Evolutionary conservation across 2,329 filamentous ascomycete genomes (phyloP).

Genomic region (Thyridium curvatum): DNA sequence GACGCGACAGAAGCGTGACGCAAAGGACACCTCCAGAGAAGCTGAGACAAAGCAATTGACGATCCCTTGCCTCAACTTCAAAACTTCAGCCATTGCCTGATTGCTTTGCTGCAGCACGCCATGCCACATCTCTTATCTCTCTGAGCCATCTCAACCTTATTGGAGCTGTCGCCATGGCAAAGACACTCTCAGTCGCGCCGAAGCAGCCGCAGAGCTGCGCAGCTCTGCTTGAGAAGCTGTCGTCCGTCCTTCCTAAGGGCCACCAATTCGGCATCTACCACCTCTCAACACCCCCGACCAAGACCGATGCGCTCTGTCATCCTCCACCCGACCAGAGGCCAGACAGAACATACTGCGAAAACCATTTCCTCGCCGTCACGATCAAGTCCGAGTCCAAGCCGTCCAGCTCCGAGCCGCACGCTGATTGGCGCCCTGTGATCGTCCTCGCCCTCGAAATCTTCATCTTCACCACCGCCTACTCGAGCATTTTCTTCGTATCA

Average conservation of each 20-base stretch:
- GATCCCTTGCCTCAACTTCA: too few species aligned
- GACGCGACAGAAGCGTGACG: too few species aligned
- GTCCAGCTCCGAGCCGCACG: conserved; percentile 9
- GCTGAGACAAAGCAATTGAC: too few species aligned
- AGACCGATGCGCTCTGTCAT: conserved; percentile 70
- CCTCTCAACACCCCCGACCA: conserved; percentile 75
- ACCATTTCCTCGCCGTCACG: conserved; percentile 61
- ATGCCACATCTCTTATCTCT: too few species aligned
- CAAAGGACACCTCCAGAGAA: too few species aligned
- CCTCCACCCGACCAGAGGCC: conserved; percentile 65
- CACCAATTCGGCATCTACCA: conserved; percentile 69
- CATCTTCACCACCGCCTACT: conserved; percentile 73
- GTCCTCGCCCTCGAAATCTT: conserved; percentile 82
- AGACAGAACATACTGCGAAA: conserved; percentile 80
- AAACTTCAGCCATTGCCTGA: too few species aligned
- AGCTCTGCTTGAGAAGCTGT: conserved; percentile 31
- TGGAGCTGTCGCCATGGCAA: too few species aligned
- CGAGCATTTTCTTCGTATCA: conserved; percentile 87
- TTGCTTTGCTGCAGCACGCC: too few species aligned
- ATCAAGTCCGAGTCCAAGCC: conserved; percentile 24
- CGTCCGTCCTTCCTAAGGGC: conserved; percentile 45
- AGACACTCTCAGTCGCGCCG: not conserved
- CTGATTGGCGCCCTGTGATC: conserved; percentile 39
- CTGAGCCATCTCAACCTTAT: too few species aligned
- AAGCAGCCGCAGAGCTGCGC: conserved; percentile 7